Percentiles rank a stretch among this genome's conserved stretches.
These are phyloP conservation scores for Oryza officinalis DNA, from an alignment of 176 grass and related monocot genomes.

Conservation along the genomic window DNA sequence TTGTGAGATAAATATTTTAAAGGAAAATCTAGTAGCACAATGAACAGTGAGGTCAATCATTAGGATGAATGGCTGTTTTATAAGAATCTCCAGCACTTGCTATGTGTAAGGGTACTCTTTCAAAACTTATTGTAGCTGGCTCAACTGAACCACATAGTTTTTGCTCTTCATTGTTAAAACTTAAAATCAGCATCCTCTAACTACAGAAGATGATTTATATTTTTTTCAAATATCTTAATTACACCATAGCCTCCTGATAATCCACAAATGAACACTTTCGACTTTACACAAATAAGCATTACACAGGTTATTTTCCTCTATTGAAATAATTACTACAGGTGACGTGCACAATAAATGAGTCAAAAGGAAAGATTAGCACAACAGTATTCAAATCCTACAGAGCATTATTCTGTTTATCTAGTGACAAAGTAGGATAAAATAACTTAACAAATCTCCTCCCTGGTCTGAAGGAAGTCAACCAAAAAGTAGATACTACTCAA, in stretches of 20 bases:
- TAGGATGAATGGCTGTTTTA: neutral
- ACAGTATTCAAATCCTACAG: constrained; percentile 8
- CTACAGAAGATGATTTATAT: neutral
- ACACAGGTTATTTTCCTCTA: neutral
- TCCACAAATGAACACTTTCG: neutral
- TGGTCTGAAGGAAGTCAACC: neutral
- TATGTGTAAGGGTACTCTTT: neutral
- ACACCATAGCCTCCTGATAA: constrained; percentile 9
- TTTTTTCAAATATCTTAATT: constrained; percentile 8
- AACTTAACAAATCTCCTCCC: neutral
- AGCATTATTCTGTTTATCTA: neutral
- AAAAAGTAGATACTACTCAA: neutral
- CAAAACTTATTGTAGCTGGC: neutral
- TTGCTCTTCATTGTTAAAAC: constrained; percentile 21
- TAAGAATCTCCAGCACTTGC: constrained; percentile 10
- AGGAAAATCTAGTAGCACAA: constrained; percentile 23
- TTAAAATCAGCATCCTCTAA: constrained; percentile 25
- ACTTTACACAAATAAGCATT: constrained; percentile 2
- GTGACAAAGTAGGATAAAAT: neutral
- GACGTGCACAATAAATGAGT: neutral
- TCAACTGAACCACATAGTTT: neutral
- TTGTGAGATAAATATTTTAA: neutral
- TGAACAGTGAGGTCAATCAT: constrained; percentile 16
- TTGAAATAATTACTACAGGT: neutral
- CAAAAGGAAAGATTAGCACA: constrained; percentile 11